These are phyloP conservation scores for Sporothrix humicola DNA, from an alignment of 2,329 filamentous ascomycete genomes.

Conservation along the genomic window DNA sequence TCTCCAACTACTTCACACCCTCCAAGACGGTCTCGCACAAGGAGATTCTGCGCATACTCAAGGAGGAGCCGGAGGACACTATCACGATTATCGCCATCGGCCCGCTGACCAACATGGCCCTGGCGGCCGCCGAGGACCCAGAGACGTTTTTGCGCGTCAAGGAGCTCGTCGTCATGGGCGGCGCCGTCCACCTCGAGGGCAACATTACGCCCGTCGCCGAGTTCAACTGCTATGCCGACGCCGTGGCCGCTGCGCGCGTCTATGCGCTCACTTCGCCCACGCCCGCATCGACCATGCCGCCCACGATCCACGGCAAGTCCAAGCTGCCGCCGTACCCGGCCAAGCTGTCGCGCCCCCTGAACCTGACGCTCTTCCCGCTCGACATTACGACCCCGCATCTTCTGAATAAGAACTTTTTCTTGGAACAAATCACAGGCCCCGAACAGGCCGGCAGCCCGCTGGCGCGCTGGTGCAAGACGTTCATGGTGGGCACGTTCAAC, in stretches of 20 bases:
- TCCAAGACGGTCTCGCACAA: slow-evolving; percentile 76
- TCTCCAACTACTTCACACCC: slow-evolving; percentile 71
- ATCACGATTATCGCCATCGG: slow-evolving; percentile 91
- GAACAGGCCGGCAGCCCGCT: slow-evolving; percentile 71
- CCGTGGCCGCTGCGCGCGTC: slow-evolving; percentile 75
- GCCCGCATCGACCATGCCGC: slow-evolving; percentile 81
- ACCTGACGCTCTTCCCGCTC: slow-evolving; percentile 73
- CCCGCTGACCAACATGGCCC: slow-evolving; percentile 89
- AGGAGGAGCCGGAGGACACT: slow-evolving; percentile 79
- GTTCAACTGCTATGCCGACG: slow-evolving; percentile 94
- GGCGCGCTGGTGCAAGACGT: slow-evolving; percentile 73
- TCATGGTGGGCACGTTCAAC: slow-evolving; percentile 71
- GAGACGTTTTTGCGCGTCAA: slow-evolving; percentile 88
- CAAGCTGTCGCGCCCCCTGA: slow-evolving; percentile 66
- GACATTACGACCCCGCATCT: slow-evolving; percentile 77
- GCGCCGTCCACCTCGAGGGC: slow-evolving; percentile 76
- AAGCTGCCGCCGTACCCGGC: slow-evolving; percentile 67
- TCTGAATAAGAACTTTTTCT: slow-evolving; percentile 66
- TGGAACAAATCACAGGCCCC: slow-evolving; percentile 58
- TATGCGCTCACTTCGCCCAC: slow-evolving; percentile 76
- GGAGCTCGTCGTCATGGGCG: slow-evolving; percentile 95
- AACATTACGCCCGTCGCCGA: slow-evolving; percentile 88
- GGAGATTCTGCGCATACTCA: slow-evolving; percentile 86
- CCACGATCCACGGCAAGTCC: slow-evolving; percentile 58
- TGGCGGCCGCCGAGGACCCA: slow-evolving; percentile 86